Evolutionary conservation across 768 basidiomycete species (phyloP), one percentile per base, ranked within the genome.

Genomic region (Lactarius trivialis): DNA sequence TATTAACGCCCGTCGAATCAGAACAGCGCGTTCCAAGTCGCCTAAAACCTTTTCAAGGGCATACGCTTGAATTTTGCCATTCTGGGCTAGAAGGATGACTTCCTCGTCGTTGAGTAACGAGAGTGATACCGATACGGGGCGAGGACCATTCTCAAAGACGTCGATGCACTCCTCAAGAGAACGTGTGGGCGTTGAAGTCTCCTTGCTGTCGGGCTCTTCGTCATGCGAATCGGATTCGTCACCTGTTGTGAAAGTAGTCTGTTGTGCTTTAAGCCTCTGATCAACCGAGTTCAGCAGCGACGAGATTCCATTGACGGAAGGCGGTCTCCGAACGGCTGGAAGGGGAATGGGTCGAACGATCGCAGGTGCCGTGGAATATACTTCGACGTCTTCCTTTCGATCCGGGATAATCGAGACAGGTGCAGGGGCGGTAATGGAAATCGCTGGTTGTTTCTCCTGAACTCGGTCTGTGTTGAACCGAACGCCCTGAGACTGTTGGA

Each of bases 41-140:
- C 85, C 93, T n/a, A 98, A 75, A 33, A 93, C 85, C 78, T 98
- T 98, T 77, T 99, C 97, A 60, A 98, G 75, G 30, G 92, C 91
- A 73, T 99, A 98, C n/a, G 91, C 82, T 0, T 91, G 88, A 60
- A 98, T 88, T 82, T 96, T 97, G 33, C 94, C 93, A 65, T 86
- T 86, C 76, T 95, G 92, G 2, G 87, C 82, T 50, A 99, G 79
- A 60, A 93, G 58, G 58, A 98, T 87, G 49, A 99, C 79, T 74
- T 98, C 97, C 71, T 98, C 96, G 68, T 99, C 93, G 56, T 83
- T 89, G 69, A 99, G 75, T 66, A 83, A 77, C 49, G 80, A 75
- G 56, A 91, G 69, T 24, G 82, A 77, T 11, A 74, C 76, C 26
- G 82, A 80, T 8, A 84, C 77, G 4, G 87, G 84, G 56, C 83